A percentile compares a stretch with the other conserved stretches of the same genome.
These are phyloP conservation scores for Lentinula guzmanii DNA, from an alignment of 768 basidiomycete genomes.

Conservation along the genomic window DNA sequence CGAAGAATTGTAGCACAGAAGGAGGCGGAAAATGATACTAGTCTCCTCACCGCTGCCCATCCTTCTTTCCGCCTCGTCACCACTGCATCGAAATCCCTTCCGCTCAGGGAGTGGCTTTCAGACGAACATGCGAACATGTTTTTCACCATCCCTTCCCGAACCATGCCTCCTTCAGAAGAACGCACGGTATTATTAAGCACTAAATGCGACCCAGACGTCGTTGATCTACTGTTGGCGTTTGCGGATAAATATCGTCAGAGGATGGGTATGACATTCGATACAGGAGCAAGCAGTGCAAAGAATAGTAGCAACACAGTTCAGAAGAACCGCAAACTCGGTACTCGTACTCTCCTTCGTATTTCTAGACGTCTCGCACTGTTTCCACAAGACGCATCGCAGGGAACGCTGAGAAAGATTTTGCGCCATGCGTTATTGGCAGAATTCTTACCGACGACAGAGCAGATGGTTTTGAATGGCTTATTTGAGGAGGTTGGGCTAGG, in stretches of 20 bases:
- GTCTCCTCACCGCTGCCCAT: slow-evolving; percentile 39
- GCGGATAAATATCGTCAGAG: slow-evolving; percentile 53
- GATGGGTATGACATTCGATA: slow-evolving; percentile 33
- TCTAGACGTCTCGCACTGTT: slow-evolving; percentile 41
- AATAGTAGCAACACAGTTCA: slow-evolving; percentile 22
- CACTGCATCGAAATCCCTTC: slow-evolving; percentile 57
- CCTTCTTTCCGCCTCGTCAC: slow-evolving; percentile 56
- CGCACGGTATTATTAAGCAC: slow-evolving; percentile 39
- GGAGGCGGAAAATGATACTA: slow-evolving; percentile 34
- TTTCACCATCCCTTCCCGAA: slow-evolving; percentile 53
- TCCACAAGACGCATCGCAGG: slow-evolving; percentile 23
- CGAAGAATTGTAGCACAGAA: slow-evolving; percentile 52
- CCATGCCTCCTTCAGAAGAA: slow-evolving; percentile 54
- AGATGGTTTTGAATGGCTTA: slow-evolving; percentile 44
- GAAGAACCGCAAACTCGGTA: slow-evolving; percentile 61
- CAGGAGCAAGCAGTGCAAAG: slow-evolving; percentile 12
- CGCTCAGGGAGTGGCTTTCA: slow-evolving; percentile 64
- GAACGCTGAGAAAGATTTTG: slow-evolving; percentile 43
- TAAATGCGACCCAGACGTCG: slow-evolving; percentile 33
- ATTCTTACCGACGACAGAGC: slow-evolving; percentile 56
- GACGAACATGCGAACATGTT: slow-evolving; percentile 71
- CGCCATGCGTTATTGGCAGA: slow-evolving; percentile 47
- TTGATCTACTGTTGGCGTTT: slow-evolving; percentile 41
- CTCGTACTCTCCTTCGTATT: slow-evolving; percentile 51
- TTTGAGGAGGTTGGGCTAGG: slow-evolving; percentile 35